phyloP scores from a whole-genome alignment of 2,329 filamentous ascomycete species.

The Botrytis fragariae region DNA sequence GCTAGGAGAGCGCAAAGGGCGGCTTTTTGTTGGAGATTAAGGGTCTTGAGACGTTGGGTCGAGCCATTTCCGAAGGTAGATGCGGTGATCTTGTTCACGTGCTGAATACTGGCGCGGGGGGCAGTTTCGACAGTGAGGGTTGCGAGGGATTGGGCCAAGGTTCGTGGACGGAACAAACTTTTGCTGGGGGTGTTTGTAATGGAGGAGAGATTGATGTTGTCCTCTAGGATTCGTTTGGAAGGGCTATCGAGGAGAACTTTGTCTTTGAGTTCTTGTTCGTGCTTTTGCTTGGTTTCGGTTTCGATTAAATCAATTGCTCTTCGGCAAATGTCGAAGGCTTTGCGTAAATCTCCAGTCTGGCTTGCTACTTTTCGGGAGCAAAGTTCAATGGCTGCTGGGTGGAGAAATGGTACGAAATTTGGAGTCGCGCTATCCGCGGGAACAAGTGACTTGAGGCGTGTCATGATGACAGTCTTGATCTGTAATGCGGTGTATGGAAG shows the following conservation, averaged over 20 bases:
- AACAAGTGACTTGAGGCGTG: conserved; percentile 74
- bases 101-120: conserved; percentile 82
- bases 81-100: conserved; percentile 88
- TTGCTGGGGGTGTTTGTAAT: conserved; percentile 43
- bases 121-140: conserved; percentile 72
- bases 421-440: conserved; percentile 52
- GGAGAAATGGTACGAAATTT: conserved; percentile 79
- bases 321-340: conserved; percentile 91
- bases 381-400: conserved; percentile 89
- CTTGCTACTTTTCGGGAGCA: conserved; percentile 93
- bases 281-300: conserved; percentile 72
- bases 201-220: conserved; percentile 74
- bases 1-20: conserved; percentile 85
- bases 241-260: conserved; percentile 59
- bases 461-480: conserved; percentile 82
- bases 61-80: conserved; percentile 89
- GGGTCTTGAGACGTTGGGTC: conserved; percentile 74
- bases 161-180: conserved; percentile 37
- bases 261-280: conserved; percentile 61
- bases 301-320: conserved; percentile 88
- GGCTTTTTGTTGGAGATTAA: conserved; percentile 96
- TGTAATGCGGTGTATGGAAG: conserved; percentile 87
- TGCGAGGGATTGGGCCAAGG: conserved; percentile 49
- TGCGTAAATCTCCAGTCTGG: conserved; percentile 90
- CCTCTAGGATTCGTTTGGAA: conserved; percentile 72